Conservation (phyloP, 176 grass and related monocot genomes). For the Eragrostis nindensis region DNA sequence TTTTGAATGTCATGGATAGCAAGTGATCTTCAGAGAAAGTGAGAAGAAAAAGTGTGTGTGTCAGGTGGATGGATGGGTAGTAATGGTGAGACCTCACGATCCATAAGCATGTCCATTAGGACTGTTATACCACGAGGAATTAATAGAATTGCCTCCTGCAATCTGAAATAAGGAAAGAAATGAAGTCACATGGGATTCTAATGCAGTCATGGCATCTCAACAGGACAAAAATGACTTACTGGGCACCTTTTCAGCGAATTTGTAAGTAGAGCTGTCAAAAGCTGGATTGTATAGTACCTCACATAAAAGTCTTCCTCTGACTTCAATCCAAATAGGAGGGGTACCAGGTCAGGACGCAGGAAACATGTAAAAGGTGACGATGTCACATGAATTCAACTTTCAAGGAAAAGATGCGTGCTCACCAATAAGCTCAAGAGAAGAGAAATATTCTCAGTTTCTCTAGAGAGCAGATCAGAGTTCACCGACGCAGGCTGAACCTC, state of each 20-base stretch:
- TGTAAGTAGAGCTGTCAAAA: slow-evolving; percentile 93
- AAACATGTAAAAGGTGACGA: slow-evolving; percentile 23
- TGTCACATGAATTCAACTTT: slow-evolving; percentile 1
- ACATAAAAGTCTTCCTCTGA: slow-evolving; percentile 99
- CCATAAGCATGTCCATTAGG: slow-evolving; percentile 99
- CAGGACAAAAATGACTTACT: slow-evolving; percentile 47
- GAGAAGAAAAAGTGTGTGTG: neutral
- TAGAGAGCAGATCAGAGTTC: slow-evolving; percentile 93
- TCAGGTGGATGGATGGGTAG: neutral
- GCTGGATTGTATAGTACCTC: slow-evolving; percentile 95
- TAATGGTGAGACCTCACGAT: slow-evolving; percentile 73
- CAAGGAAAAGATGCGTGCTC: slow-evolving; percentile 37
- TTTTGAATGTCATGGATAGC: slow-evolving; percentile 2
- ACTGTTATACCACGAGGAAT: slow-evolving; percentile 97
- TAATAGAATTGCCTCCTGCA: slow-evolving; percentile 96
- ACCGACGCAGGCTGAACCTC: slow-evolving; percentile 85
- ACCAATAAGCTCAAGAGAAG: slow-evolving; percentile 95
- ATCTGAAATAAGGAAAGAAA: slow-evolving; percentile 59
- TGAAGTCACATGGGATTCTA: slow-evolving; percentile 37
- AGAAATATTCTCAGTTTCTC: slow-evolving; percentile 90
- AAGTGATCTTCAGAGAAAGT: slow-evolving; percentile 20
- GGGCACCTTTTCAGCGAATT: slow-evolving; percentile 93
- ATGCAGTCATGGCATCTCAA: slow-evolving; percentile 18
- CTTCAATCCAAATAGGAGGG: slow-evolving; percentile 52
- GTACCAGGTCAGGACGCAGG: slow-evolving; percentile 17